phyloP scores from a whole-genome alignment of 108 stramenopile genomes.

The Mediolabrus comicus region DNA sequence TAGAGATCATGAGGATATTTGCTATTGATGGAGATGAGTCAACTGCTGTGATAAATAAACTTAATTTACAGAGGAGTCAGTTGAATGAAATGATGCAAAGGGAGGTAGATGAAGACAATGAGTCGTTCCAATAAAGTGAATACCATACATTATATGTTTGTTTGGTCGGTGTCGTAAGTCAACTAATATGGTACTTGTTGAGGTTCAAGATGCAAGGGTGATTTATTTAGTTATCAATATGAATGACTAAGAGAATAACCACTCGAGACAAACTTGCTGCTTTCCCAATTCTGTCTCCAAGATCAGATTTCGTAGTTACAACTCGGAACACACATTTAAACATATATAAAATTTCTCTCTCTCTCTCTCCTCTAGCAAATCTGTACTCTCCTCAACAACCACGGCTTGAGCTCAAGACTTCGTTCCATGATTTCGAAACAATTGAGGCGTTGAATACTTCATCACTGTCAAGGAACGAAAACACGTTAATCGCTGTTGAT shows the following conservation, averaged over 20 bases:
- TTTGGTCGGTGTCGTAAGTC: no score
- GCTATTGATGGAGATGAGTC: conserved; percentile 71
- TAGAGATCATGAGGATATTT: conserved; percentile 54
- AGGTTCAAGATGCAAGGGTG: neutral
- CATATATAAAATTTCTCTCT: neutral
- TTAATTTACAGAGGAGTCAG: conserved; percentile 58
- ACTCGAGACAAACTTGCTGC: neutral
- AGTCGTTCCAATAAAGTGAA: conserved; percentile 27
- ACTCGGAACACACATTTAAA: neutral
- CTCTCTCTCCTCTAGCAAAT: neutral
- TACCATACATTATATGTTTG: neutral
- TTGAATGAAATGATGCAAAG: conserved; percentile 48
- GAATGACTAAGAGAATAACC: neutral
- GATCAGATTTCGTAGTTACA: neutral
- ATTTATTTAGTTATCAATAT: neutral
- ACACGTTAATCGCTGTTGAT: conserved; percentile 60
- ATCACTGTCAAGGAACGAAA: conserved; percentile 72
- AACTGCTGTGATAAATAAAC: conserved; percentile 35
- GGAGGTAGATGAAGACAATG: conserved; percentile 7
- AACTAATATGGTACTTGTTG: no score
- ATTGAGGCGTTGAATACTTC: conserved; percentile 87
- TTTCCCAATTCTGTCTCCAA: neutral
- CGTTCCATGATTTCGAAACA: conserved; percentile 74
- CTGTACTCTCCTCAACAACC: conserved; percentile 13
- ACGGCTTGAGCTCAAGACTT: conserved; percentile 56